A percentile compares a stretch with the other conserved stretches of the same genome.
Conservation (phyloP, 768 basidiomycete species). For the Psilocybe tampanensis region DNA sequence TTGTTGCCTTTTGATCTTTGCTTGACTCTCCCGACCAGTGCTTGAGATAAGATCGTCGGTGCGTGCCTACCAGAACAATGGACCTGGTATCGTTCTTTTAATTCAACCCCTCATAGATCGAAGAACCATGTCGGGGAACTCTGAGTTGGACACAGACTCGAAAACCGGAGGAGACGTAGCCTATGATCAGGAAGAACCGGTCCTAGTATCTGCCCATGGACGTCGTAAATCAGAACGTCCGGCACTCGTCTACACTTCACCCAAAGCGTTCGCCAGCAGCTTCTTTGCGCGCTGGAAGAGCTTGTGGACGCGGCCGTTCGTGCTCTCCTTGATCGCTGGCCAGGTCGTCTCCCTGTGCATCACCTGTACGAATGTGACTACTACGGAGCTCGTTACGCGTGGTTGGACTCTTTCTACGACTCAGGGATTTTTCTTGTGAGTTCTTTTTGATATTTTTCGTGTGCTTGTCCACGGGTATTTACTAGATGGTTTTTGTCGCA, state of each 20-base stretch:
- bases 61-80: neutral
- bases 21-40: neutral
- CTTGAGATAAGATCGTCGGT: neutral
- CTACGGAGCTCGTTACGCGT: conserved; percentile 70
- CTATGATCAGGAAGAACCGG: neutral
- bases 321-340: conserved; percentile 70
- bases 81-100: neutral
- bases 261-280: conserved; percentile 52
- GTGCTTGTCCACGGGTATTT: too few relatives aligned
- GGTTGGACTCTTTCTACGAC: conserved; percentile 80
- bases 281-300: conserved; percentile 65
- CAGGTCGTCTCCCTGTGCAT: conserved; percentile 88
- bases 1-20: neutral
- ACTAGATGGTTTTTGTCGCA: neutral
- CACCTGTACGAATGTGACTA: conserved; percentile 86
- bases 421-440: conserved; percentile 83
- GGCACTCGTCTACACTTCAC: conserved; percentile 68
- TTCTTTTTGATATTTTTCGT: conserved; percentile 14
- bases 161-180: neutral
- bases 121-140: conserved; percentile 2
- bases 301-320: conserved; percentile 77
- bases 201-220: neutral
- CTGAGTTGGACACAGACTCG: conserved; percentile 3
- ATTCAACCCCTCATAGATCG: neutral
- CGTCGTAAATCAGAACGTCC: conserved; percentile 40